Base-by-base conservation (phyloP, 129 eudicot genomes). In the Flaveria sonorensis region DNA sequence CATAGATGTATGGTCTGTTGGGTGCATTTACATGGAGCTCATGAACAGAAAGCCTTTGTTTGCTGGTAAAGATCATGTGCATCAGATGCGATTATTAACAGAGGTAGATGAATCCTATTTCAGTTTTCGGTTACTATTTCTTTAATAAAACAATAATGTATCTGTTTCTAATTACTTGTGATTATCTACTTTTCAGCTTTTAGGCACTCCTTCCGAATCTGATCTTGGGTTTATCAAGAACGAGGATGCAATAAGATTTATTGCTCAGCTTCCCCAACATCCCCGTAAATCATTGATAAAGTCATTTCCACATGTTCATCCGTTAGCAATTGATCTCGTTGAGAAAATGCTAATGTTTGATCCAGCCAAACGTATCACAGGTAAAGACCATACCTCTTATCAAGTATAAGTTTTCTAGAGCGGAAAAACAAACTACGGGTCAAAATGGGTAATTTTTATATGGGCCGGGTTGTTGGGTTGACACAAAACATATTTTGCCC, bases 1-100 rank as follows among this genome's bases (percentile, higher is more conserved):
- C 10, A 89, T 92, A 19, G 97, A 92, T 82, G 88, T 92, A 7
- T 92, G 97, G 97, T 92, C 97, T 11, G 96, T 92, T 53, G 97
- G 97, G 19, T 92, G 97, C 82, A 88, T 92, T 52, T 92, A 75
- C 75, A 87, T 92, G 97, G 97, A 92, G 75, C 97, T 92, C 20
- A 89, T 89, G 93, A 92, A 88, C 72, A 79, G 89, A 76, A 89
- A 86, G 77, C 97, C 97, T 51, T 79, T 92, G 83, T 88, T 92
- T 59, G 79, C 97, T 6, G 97, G 97, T 65, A 92, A 77, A 86
- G 97, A 92, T 60, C 97, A 92, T 19, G 96, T 92, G 47, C 91
- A 92, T 71, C 97, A 92, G 65, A 92, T 92, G 97, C 81, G 86
- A 83, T 79, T 89, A 59, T 81, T 89, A 83, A 90, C 84, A 6